phyloP scores from a whole-genome alignment of 345 rosid genomes.

The Mercurialis annua region DNA sequence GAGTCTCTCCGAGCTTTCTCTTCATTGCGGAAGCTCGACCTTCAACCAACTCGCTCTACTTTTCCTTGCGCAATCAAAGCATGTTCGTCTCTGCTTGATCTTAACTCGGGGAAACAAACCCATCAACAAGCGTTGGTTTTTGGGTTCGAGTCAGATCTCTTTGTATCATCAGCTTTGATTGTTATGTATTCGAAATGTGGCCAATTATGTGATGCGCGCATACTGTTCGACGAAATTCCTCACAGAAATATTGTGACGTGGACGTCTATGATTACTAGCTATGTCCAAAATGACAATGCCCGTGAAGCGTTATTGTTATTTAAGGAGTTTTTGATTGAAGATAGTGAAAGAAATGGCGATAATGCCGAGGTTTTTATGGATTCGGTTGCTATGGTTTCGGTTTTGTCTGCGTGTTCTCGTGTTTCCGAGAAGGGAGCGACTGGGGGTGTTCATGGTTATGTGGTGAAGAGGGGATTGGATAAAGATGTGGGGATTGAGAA shows the following conservation, averaged over 20 bases:
- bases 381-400: conserved; percentile 64
- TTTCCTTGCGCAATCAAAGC: conserved; percentile 89
- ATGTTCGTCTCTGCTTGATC: conserved; percentile 70
- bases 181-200: conserved; percentile 76
- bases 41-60: conserved; percentile 63
- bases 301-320: conserved; percentile 56
- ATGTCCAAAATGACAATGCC: conserved; percentile 55
- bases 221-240: conserved; percentile 80
- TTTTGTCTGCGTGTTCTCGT: conserved; percentile 73
- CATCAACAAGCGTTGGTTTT: conserved; percentile 80
- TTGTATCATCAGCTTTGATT: conserved; percentile 72
- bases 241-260: conserved; percentile 62
- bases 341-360: conserved; percentile 31
- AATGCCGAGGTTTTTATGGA: conserved; percentile 39
- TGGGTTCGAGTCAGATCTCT: conserved; percentile 62
- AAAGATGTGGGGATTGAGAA: conserved; percentile 52
- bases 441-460: conserved; percentile 58
- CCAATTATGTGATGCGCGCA: conserved; percentile 49
- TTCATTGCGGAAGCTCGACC: conserved; percentile 71
- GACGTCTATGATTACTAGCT: conserved; percentile 84
- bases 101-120: conserved; percentile 64
- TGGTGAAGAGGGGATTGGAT: conserved; percentile 61
- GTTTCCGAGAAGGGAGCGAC: conserved; percentile 41
- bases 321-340: conserved; percentile 56
- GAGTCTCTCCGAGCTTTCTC: conserved; percentile 79